phyloP scores from a whole-genome alignment of 1,284 basidiomycete species.

The Porogramme epimiltina region DNA sequence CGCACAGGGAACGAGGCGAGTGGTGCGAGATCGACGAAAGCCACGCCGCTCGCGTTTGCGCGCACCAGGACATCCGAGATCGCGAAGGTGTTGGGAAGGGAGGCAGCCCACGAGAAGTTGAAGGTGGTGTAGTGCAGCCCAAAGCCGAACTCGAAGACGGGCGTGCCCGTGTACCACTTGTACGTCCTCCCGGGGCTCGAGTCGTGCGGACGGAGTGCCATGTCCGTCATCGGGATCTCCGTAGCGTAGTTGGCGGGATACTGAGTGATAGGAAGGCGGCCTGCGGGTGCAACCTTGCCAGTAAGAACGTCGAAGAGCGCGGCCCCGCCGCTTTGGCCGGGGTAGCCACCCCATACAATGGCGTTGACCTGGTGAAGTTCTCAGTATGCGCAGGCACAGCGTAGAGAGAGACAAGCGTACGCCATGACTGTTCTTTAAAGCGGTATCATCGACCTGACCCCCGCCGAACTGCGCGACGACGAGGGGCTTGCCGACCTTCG shows the following conservation, averaged over 20 bases:
- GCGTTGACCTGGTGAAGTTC: slow-evolving; percentile 44
- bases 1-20: slow-evolving; percentile 50
- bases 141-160: slow-evolving; percentile 52
- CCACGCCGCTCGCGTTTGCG: slow-evolving; percentile 19
- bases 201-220: slow-evolving; percentile 50
- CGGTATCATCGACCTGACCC: slow-evolving; percentile 53
- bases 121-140: slow-evolving; percentile 59
- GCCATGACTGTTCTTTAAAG: slow-evolving; percentile 42
- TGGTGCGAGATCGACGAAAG: slow-evolving; percentile 43
- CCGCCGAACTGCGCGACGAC: slow-evolving; percentile 58
- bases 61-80: slow-evolving; percentile 41
- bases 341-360: slow-evolving; percentile 57
- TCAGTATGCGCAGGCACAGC: background rate
- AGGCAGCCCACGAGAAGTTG: slow-evolving; percentile 36
- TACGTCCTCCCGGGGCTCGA: slow-evolving; percentile 58
- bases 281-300: slow-evolving; percentile 52
- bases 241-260: slow-evolving; percentile 52
- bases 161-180: slow-evolving; percentile 54
- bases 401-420: slow-evolving; percentile 32
- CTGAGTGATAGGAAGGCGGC: slow-evolving; percentile 54
- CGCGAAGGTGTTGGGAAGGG: slow-evolving; percentile 36
- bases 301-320: slow-evolving; percentile 52
- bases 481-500: slow-evolving; percentile 48
- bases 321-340: slow-evolving; percentile 54
- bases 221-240: slow-evolving; percentile 57